These are phyloP conservation scores for Manihot esculenta DNA, from an alignment of 441 rosid species.

Conservation along the genomic window DNA sequence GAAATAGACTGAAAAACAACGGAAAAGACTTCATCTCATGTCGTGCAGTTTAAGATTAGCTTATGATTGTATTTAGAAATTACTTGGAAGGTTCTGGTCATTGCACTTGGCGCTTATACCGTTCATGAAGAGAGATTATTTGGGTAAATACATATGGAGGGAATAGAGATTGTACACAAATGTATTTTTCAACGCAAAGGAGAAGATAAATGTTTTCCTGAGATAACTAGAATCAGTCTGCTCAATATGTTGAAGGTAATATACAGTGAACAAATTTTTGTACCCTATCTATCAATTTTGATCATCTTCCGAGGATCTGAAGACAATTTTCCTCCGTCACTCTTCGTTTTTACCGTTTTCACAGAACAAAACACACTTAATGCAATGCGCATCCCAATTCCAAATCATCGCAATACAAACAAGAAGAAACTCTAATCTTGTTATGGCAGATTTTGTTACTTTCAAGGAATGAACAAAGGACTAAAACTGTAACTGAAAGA, in stretches of 20 bases:
- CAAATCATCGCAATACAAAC: too few species aligned
- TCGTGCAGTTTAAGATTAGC: neutral
- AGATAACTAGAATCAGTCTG: neutral
- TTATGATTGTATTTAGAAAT: neutral
- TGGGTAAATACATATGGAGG: conserved; percentile 7
- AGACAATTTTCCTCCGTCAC: too few species aligned
- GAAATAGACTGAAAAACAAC: neutral
- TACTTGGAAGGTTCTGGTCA: neutral
- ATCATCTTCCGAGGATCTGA: neutral
- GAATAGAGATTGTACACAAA: conserved; percentile 10
- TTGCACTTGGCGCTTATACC: neutral
- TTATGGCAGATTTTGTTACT: too few species aligned
- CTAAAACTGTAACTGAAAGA: too few species aligned
- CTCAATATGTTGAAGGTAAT: neutral
- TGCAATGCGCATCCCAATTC: too few species aligned
- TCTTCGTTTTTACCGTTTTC: too few species aligned
- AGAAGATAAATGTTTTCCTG: neutral
- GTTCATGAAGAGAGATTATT: conserved; percentile 3
- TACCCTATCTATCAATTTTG: neutral
- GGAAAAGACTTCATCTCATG: neutral
- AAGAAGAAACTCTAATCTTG: too few species aligned
- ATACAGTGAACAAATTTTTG: neutral
- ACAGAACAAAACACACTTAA: too few species aligned
- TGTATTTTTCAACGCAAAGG: neutral
- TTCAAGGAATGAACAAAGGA: too few species aligned